Conservation (phyloP, 345 rosid genomes). For the Linum trigynum region DNA sequence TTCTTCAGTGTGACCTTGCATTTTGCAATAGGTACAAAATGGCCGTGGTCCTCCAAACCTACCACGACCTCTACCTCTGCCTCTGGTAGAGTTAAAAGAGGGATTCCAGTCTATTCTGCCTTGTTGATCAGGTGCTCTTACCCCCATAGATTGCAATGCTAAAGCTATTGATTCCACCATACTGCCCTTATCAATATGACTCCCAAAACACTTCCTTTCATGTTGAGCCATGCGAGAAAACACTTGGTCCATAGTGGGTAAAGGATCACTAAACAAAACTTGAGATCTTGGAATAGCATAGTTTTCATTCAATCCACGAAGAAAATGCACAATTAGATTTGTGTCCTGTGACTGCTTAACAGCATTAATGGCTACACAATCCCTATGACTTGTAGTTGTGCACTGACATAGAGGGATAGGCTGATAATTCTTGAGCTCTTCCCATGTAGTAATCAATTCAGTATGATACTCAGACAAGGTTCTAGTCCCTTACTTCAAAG, state of each 20-base stretch:
- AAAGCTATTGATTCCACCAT: not conserved
- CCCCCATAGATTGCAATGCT: not conserved
- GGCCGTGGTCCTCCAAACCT: not conserved
- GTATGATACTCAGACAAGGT: not conserved
- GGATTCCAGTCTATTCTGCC: no score
- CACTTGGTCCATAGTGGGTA: not conserved
- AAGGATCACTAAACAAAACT: not conserved
- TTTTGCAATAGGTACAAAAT: not conserved
- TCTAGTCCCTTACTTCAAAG: not conserved
- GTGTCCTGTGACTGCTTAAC: not conserved
- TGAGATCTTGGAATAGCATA: not conserved
- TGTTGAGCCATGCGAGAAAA: not conserved
- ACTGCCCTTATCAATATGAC: no score
- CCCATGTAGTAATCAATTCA: not conserved
- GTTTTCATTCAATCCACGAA: not conserved
- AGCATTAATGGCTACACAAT: not conserved
- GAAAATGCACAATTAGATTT: not conserved
- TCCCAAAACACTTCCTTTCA: not conserved
- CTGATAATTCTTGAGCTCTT: not conserved
- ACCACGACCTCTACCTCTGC: no score
- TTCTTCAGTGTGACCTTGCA: not conserved
- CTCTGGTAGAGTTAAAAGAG: no score
- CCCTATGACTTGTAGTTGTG: not conserved
- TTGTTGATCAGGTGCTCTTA: not conserved
- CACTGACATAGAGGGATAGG: not conserved